These are phyloP conservation scores for Pseudocercospora ulei DNA, from an alignment of 2,329 filamentous ascomycete genomes.

Conservation along the genomic window DNA sequence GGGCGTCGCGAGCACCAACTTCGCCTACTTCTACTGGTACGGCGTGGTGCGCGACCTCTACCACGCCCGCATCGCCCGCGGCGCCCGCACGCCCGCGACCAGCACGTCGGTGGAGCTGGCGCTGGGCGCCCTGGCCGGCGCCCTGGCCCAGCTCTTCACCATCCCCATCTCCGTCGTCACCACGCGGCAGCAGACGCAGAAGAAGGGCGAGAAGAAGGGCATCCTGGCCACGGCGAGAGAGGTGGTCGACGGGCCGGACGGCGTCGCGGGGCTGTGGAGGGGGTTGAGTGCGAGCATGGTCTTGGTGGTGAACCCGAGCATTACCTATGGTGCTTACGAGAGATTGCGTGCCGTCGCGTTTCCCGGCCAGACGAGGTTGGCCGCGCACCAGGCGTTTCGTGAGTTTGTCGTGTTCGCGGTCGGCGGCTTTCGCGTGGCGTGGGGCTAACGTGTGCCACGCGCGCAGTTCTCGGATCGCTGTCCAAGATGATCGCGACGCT, in stretches of 20 bases:
- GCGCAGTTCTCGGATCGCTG: constrained; percentile 72
- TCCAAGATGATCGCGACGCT: constrained; percentile 90
- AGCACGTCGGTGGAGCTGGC: constrained; percentile 73
- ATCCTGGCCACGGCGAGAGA: constrained; percentile 79
- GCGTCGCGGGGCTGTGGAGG: constrained; percentile 80
- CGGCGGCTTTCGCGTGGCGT: too few species aligned
- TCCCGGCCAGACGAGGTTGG: constrained; percentile 63
- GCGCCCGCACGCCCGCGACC: constrained; percentile 45
- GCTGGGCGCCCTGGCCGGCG: constrained; percentile 78
- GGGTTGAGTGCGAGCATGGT: constrained; percentile 93
- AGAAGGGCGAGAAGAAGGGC: constrained; percentile 72
- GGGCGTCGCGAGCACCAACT: constrained; percentile 93
- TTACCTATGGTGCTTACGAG: constrained; percentile 96
- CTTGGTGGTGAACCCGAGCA: constrained; percentile 88
- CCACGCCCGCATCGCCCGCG: constrained; percentile 41
- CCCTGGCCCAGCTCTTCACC: constrained; percentile 86
- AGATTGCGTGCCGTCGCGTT: constrained; percentile 69
- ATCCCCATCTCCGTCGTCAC: constrained; percentile 94
- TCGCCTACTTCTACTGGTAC: constrained; percentile 99
- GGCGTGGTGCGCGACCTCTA: constrained; percentile 77
- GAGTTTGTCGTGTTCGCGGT: constrained; percentile 42
- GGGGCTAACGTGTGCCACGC: neutral
- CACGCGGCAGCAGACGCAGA: constrained; percentile 88
- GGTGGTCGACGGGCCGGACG: constrained; percentile 83
- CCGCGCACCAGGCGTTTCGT: constrained; percentile 85